Conservation (phyloP, 1,284 basidiomycete species). For the Porogramme epimiltina region DNA sequence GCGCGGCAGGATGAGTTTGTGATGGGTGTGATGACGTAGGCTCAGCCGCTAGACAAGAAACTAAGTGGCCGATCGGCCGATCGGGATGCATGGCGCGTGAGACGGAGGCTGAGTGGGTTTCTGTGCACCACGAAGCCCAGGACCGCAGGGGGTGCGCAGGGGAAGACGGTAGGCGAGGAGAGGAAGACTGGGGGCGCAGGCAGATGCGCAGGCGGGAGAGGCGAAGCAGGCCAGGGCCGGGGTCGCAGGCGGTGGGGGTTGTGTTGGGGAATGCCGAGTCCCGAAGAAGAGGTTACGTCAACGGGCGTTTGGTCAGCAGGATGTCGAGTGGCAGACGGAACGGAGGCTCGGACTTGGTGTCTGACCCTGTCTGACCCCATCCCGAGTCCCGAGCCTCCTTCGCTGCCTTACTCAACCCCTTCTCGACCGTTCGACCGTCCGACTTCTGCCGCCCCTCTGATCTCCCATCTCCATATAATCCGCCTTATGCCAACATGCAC, state of each 20-base stretch:
- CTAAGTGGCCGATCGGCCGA: too few species aligned
- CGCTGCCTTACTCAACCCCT: slow-evolving; percentile 19
- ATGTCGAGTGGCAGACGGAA: slow-evolving; percentile 14
- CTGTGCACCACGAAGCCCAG: too few species aligned
- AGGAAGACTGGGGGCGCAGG: neutral
- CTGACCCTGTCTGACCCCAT: slow-evolving; percentile 2
- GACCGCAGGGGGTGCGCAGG: too few species aligned
- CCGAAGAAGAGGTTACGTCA: neutral
- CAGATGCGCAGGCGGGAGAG: neutral
- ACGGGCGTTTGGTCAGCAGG: slow-evolving; percentile 12
- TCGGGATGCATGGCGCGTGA: too few species aligned
- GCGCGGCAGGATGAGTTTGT: too few species aligned
- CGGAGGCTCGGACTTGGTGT: slow-evolving; percentile 1
- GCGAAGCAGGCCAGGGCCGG: neutral
- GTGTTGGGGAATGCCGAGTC: too few species aligned
- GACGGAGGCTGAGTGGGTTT: too few species aligned
- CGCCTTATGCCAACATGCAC: neutral
- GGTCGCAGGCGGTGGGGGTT: too few species aligned
- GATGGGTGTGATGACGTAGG: too few species aligned
- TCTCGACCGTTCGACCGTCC: slow-evolving; percentile 26
- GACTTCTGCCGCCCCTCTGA: slow-evolving; percentile 22
- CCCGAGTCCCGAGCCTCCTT: slow-evolving; percentile 7
- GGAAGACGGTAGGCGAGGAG: too few species aligned
- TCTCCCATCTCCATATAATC: slow-evolving; percentile 20
- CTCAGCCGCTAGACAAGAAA: too few species aligned